Conservation (phyloP, 257 asterid genomes). For the Phtheirospermum japonicum region DNA sequence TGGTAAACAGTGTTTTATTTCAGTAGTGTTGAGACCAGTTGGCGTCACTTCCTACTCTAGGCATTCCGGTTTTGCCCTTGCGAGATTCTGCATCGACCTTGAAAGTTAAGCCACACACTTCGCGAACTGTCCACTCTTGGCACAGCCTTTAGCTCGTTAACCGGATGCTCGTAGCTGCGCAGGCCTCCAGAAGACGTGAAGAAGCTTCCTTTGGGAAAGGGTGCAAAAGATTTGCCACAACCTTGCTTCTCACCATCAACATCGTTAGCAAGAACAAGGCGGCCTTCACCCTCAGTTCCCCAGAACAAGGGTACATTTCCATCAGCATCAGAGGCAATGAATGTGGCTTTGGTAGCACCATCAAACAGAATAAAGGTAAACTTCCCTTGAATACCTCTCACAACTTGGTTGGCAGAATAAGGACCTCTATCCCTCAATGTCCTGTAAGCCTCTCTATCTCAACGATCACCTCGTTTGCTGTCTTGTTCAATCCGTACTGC, state of each 20-base stretch:
- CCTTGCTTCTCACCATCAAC: conserved; percentile 72
- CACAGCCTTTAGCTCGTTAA: conserved; percentile 77
- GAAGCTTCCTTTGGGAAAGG: conserved; percentile 95
- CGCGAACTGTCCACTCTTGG: conserved; percentile 95
- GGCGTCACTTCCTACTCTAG: conserved; percentile 92
- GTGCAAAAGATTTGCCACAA: conserved; percentile 85
- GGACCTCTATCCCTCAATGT: conserved; percentile 91
- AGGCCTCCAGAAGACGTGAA: conserved; percentile 93
- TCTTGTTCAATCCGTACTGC: conserved; percentile 79
- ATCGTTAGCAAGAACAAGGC: conserved; percentile 76
- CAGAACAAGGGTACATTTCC: too few relatives aligned
- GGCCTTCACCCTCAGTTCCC: conserved; percentile 83
- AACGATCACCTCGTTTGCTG: conserved; percentile 79
- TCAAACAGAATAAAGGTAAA: too few relatives aligned
- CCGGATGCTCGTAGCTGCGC: conserved; percentile 85
- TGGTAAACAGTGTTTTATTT: conserved; percentile 2
- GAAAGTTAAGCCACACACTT: conserved; percentile 78
- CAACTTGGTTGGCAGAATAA: too few relatives aligned
- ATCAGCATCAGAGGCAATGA: too few relatives aligned
- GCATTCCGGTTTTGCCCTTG: conserved; percentile 60
- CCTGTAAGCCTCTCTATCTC: conserved; percentile 90
- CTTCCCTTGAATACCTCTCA: too few relatives aligned
- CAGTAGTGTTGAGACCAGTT: conserved; percentile 87
- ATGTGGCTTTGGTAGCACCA: too few relatives aligned
- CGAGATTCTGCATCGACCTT: conserved; percentile 84